Percentiles rank a stretch among this genome's conserved stretches.
Conservation (phyloP, 768 basidiomycete genomes). For the Suillus spraguei region DNA sequence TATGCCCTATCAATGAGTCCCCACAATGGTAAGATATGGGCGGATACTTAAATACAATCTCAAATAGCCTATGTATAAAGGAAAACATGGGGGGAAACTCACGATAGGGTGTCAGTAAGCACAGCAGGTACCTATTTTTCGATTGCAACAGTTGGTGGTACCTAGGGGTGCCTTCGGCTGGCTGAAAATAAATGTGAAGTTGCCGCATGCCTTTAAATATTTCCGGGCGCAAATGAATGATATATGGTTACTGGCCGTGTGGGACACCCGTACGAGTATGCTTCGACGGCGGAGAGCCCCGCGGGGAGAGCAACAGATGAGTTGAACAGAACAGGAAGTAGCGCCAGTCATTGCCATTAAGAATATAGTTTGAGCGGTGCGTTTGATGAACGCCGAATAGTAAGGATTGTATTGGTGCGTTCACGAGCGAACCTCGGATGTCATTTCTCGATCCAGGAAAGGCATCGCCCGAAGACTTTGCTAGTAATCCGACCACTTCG, state of each 20-base stretch:
- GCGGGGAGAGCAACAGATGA: slow-evolving; percentile 6
- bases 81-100: background rate
- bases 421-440: background rate
- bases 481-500: background rate
- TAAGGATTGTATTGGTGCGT: background rate
- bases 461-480: background rate
- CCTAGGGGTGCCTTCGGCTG: background rate
- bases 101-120: background rate
- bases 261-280: background rate
- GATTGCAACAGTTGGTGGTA: background rate
- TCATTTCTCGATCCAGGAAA: background rate
- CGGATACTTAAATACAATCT: background rate
- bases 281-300: background rate
- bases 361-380: background rate
- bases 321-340: background rate
- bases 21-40: background rate
- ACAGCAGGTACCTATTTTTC: background rate
- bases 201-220: background rate
- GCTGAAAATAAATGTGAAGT: background rate
- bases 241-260: slow-evolving; percentile 3
- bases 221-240: slow-evolving; percentile 5
- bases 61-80: background rate
- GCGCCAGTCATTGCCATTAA: too few relatives aligned
- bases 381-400: slow-evolving; percentile 2
- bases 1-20: background rate